Percentiles rank a stretch among this genome's conserved stretches.
These are phyloP conservation scores for Saccharomyces kudriavzevii DNA, from an alignment of 805 yeast species.

Conservation along the genomic window DNA sequence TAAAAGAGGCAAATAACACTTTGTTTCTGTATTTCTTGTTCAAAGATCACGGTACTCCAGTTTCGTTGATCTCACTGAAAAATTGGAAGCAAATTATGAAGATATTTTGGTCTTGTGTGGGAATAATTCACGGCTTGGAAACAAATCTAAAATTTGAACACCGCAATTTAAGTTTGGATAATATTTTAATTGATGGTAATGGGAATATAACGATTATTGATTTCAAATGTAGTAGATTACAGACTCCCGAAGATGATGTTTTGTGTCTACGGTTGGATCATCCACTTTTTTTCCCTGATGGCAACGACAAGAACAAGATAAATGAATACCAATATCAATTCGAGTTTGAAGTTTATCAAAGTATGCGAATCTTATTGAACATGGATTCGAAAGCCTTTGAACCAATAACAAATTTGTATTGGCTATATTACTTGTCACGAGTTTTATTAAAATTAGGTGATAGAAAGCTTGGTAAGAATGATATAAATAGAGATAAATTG, in stretches of 20 bases:
- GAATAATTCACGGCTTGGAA: slow-evolving; percentile 47
- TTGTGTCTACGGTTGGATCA: slow-evolving; percentile 52
- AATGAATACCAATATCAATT: slow-evolving; percentile 31
- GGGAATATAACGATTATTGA: slow-evolving; percentile 50
- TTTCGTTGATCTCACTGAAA: slow-evolving; percentile 7
- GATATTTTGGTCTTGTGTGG: slow-evolving; percentile 48
- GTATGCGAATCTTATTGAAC: slow-evolving; percentile 12
- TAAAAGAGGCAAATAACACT: slow-evolving; percentile 5
- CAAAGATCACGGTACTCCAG: slow-evolving; percentile 24
- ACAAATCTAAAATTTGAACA: slow-evolving; percentile 54
- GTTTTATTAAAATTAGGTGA: slow-evolving; percentile 34
- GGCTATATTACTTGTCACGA: slow-evolving; percentile 56
- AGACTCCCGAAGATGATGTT: slow-evolving; percentile 11
- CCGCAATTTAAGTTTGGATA: slow-evolving; percentile 62
- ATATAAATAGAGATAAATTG: slow-evolving; percentile 16
- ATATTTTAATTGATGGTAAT: slow-evolving; percentile 41
- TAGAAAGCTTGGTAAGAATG: slow-evolving; percentile 8
- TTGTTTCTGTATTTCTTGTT: slow-evolving; percentile 18
- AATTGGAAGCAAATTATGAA: slow-evolving; percentile 25
- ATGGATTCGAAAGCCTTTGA: slow-evolving; percentile 19
- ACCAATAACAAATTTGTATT: slow-evolving; percentile 48
- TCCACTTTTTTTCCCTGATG: slow-evolving; percentile 52
- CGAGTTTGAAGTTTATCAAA: slow-evolving; percentile 49
- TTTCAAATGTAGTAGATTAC: slow-evolving; percentile 43
- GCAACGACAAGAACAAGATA: slow-evolving; percentile 39